Evolutionary conservation across 768 basidiomycete genomes (phyloP), one percentile per base, ranked within the genome.

Genomic region (Podaxis carcinomalis): DNA sequence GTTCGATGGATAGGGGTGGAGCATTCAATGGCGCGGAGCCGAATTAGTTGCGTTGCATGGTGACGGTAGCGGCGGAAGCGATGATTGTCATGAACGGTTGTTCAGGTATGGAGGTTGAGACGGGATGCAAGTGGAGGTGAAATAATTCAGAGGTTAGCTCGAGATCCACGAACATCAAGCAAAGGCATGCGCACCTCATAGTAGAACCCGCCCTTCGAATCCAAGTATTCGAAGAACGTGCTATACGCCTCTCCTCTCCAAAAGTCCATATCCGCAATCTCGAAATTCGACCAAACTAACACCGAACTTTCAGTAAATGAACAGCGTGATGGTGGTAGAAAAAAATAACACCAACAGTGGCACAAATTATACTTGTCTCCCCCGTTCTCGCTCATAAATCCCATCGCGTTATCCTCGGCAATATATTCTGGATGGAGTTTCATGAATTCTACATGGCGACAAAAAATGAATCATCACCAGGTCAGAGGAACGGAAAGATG

Each of bases 321-420:
- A 27, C 35, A 44, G 19, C 23, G 19, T 14, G 9, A 4, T 1
- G 40, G 51, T 27, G 23, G 28, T 46, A 51, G 50, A 54, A 4
- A 16, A 37, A 51, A 49, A 36, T 27, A 49, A 32, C 7, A 66
- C 86, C 67, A 65, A 88, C 86, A 89, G 64, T 90, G 87, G 66
- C 89, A 92, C 40, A 81, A 75, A 66, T 90, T 92, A 66, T 91
- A 92, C 0, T 79, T 80, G 46, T 83, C 77, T 13, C 89, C 91
- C 5, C 68, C 68, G 63, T 76, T 68, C 16, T 69, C 62, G 21
- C 70, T 73, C 70, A 89, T 72, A 74, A 86, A 90, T 5, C 75
- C 72, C 68, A 88, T 75, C 0, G 85, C 76, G 70, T 90, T 90
- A 57, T 83, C 79, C 61, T 82, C 68, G 0, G 83, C 77, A 47